Base-by-base conservation (phyloP, 345 rosid species). In the Eucalyptus erythrocorys region DNA sequence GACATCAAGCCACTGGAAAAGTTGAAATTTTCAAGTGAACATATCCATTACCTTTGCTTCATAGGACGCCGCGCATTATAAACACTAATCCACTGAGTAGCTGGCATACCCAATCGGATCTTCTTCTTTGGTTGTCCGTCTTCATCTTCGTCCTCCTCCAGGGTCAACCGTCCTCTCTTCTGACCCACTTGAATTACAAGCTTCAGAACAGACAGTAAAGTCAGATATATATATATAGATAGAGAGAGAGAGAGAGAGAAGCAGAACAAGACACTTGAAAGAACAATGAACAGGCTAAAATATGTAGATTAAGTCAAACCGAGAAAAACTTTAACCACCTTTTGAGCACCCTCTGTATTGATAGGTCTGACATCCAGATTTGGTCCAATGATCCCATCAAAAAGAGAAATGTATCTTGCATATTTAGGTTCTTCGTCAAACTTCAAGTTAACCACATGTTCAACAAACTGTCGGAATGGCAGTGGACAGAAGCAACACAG, bases 361-460 rank as follows among this genome's bases (percentile, higher is more conserved):
- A 94, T 89, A 47, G 96, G 95, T 85, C 94, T 91, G 40, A 88
- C 81, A 47, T 87, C 92, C 43, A 89, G 89, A 90, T 87, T 92
- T 50, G 90, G 91, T 64, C 91, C 90, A 68, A 93, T 88, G 88
- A 91, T 87, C 86, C 90, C 91, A 89, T 93, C 93, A 66, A 93
- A 93, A 81, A 93, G 90, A 66, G 94, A 91, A 81, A 94, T 89
- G 81, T 92, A 93, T 90, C 93, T 93, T 12, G 94, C 93, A 87
- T 94, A 93, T 55, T 94, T 91, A 13, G 94, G 96, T 71, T 93
- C 95, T 89, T 95, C 95, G 47, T 94, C 95, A 87, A 94, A 95
- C 89, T 92, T 94, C 90, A 94, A 92, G 87, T 94, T 94, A 81
- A 92, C 92, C 84, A 95, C 95, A 87, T 92, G 92, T 88, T 95